Evolutionary conservation across 108 stramenopile species (phyloP).

Genomic region (Nannochloropsis oceanica): DNA sequence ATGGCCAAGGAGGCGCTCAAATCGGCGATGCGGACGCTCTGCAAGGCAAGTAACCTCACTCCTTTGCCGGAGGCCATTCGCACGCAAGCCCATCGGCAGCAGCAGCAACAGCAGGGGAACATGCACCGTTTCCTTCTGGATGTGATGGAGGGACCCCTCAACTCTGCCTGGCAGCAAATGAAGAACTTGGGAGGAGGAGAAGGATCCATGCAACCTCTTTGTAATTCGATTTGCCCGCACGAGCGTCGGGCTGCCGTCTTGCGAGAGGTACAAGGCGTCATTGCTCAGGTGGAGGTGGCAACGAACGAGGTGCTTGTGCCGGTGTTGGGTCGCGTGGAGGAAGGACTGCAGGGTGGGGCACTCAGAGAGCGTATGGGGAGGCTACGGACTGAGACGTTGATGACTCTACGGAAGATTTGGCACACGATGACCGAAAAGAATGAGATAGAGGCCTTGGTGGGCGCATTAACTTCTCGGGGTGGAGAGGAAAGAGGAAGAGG

Average conservation of each 20-base stretch:
- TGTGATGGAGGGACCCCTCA: not conserved
- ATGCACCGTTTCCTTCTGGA: not conserved
- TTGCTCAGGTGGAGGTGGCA: not conserved
- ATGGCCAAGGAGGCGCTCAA: not conserved
- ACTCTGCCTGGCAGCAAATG: not conserved
- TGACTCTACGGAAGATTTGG: not conserved
- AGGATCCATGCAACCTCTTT: not conserved
- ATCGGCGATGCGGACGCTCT: not conserved
- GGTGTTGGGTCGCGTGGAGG: not conserved
- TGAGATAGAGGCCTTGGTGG: not conserved
- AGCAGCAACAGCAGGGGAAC: not conserved
- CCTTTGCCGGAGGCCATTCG: not conserved
- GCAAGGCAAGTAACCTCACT: not conserved
- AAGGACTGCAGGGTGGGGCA: not conserved
- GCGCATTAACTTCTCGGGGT: not conserved
- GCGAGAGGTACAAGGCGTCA: not conserved
- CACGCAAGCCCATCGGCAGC: not conserved
- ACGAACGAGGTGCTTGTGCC: not conserved
- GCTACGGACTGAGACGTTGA: not conserved
- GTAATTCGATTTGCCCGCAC: not conserved
- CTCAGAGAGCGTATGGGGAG: not conserved
- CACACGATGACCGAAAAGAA: not conserved
- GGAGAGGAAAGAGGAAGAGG: not conserved
- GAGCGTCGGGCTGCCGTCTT: not conserved
- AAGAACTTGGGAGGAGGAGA: not conserved